Base-by-base conservation (phyloP, 192 early-diverging fungal species). In the Umbelopsis sp. region DNA sequence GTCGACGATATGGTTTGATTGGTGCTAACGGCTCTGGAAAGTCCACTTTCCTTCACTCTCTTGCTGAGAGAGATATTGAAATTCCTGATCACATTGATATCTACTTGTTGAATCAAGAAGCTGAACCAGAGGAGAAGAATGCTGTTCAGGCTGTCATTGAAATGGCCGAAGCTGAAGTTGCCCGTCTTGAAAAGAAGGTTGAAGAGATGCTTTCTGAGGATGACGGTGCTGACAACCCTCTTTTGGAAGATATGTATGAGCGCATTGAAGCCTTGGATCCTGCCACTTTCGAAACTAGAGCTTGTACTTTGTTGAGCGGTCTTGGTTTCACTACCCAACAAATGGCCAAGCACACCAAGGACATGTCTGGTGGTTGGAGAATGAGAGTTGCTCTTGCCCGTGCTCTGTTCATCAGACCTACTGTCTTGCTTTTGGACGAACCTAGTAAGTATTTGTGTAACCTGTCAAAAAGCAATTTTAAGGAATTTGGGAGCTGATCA, bases 281-380 rank as follows among this genome's bases (percentile, higher is more conserved):
- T 64, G 75, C 89, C 65, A 98, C 98, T 33, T 99, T 99, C 79
- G 95, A 98, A 74, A 80, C 92, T 48, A 91, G 97, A 69, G 98
- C 97, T 25, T 90, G 91, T 30, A 90, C 88, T 69, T 88, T 99
- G 49, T 87, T 99, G 45, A 77, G 93, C 78, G 98, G 98, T 89
- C 86, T 99, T 47, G 98, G 98, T 64, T 99, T 99, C 82, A 85
- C 79, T 69, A 85, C 91, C 72, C 82, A 85, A 37, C 91, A 91
- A 66, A 98, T 98, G 97, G 82, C 88, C 74, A 91, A 93, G 83
- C 86, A 85, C 73, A 99, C 98, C 58, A 96, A 93, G 87, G 94
- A 96, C 74, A 89, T 99, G 79, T 98, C 96, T 78, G 98, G 98
- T 90, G 98, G 98, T 78, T 99, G 98, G 98, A 89, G 98, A 70